These are phyloP conservation scores for Tubosaeta brunneosetosa DNA, from an alignment of 768 basidiomycete genomes.

Conservation along the genomic window DNA sequence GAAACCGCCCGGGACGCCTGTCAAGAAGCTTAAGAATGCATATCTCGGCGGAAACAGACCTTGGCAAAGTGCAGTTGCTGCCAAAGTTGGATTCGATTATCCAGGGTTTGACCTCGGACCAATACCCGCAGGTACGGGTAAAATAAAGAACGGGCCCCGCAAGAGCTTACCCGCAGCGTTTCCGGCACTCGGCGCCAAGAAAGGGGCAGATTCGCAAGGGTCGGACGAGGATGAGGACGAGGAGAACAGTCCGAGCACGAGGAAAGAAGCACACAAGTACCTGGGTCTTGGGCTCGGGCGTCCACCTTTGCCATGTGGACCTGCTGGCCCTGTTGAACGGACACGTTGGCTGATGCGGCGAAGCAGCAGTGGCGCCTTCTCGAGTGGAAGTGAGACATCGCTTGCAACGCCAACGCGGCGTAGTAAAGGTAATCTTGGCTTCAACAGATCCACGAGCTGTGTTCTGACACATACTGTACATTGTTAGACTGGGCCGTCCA, in stretches of 20 bases:
- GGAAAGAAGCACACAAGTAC: constrained; percentile 50
- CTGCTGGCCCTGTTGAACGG: constrained; percentile 35
- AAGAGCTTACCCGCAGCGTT: constrained; percentile 78
- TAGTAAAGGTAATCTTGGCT: constrained; percentile 45
- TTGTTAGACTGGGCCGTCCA: constrained; percentile 53
- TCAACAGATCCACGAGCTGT: constrained; percentile 21
- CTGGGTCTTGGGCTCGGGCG: constrained; percentile 63
- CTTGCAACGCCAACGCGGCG: constrained; percentile 60
- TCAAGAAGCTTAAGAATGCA: constrained; percentile 66
- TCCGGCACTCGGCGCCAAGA: constrained; percentile 38
- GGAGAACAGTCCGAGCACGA: constrained; percentile 58
- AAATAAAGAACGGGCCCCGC: constrained; percentile 49
- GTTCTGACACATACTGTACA: constrained; percentile 1
- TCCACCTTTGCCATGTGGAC: constrained; percentile 34
- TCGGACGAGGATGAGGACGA: constrained; percentile 62
- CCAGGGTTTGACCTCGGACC: constrained; percentile 35
- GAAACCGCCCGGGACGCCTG: constrained; percentile 74
- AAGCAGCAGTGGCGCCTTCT: constrained; percentile 79
- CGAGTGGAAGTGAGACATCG: constrained; percentile 65
- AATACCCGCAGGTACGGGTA: constrained; percentile 29
- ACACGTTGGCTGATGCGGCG: constrained; percentile 66
- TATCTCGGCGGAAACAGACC: constrained; percentile 56
- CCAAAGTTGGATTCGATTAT: constrained; percentile 56
- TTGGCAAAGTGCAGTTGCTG: constrained; percentile 77
- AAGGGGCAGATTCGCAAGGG: constrained; percentile 27